Evolutionary conservation across 345 rosid species (phyloP).

Genomic region (Gossypium raimondii): DNA sequence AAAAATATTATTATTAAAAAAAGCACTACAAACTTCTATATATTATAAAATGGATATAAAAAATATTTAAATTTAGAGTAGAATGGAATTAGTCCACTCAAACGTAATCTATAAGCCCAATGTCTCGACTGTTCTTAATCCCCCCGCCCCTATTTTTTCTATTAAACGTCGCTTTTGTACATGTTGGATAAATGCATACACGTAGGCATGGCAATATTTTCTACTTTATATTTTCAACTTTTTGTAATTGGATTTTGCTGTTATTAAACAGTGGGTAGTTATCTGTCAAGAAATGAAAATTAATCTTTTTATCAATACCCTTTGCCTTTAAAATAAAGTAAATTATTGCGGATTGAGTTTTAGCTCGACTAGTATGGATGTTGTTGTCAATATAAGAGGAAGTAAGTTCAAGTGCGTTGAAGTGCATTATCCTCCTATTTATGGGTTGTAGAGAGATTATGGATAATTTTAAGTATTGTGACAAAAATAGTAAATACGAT

Average conservation of each 20-base stretch:
- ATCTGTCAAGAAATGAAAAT: neutral
- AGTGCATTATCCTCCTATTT: too few species aligned
- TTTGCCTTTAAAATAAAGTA: neutral
- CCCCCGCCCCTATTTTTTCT: too few species aligned
- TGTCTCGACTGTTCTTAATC: neutral
- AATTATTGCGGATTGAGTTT: neutral
- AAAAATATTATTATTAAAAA: too few species aligned
- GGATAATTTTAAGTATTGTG: accelerated
- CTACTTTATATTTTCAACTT: neutral
- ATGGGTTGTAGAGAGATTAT: accelerated
- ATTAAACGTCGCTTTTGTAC: neutral
- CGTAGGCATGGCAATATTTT: neutral
- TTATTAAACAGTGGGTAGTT: neutral
- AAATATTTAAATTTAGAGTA: neutral
- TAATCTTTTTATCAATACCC: neutral
- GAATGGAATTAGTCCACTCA: neutral
- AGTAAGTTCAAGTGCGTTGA: too few species aligned
- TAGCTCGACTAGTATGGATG: accelerated
- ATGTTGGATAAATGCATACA: neutral
- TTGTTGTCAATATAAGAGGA: too few species aligned
- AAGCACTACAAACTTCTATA: too few species aligned
- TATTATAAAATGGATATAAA: too few species aligned
- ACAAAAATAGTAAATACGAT: too few species aligned
- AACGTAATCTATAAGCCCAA: neutral
- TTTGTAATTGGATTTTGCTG: neutral